These are phyloP conservation scores for Pseudogymnoascus sp. DNA, from an alignment of 2,329 filamentous ascomycete species.

Conservation along the genomic window DNA sequence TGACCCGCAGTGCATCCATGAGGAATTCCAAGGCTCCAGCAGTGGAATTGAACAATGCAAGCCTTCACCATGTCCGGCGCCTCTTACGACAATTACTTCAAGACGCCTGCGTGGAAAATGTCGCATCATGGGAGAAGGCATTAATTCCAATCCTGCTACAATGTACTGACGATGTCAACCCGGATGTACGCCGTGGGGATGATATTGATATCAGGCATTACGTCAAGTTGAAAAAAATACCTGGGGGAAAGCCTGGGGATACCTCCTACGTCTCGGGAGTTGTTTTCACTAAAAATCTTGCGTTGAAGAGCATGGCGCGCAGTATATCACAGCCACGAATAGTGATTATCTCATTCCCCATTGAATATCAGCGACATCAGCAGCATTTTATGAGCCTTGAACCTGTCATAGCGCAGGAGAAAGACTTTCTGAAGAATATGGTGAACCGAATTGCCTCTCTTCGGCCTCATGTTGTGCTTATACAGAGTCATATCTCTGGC, in stretches of 20 bases:
- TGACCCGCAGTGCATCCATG: slow-evolving; percentile 78
- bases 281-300: slow-evolving; percentile 95
- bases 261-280: slow-evolving; percentile 95
- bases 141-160: slow-evolving; percentile 83
- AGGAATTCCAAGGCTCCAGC: slow-evolving; percentile 65
- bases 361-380: slow-evolving; percentile 90
- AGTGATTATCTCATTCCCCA: slow-evolving; percentile 85
- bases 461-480: slow-evolving; percentile 78
- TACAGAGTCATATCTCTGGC: slow-evolving; percentile 87
- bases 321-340: slow-evolving; percentile 79
- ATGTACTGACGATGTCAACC: slow-evolving; percentile 90
- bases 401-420: slow-evolving; percentile 92
- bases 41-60: slow-evolving; percentile 81
- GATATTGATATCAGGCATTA: slow-evolving; percentile 97
- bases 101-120: slow-evolving; percentile 66
- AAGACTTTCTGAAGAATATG: slow-evolving; percentile 84
- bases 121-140: slow-evolving; percentile 78
- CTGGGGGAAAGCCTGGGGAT: slow-evolving; percentile 80
- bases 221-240: slow-evolving; percentile 94
- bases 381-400: slow-evolving; percentile 97
- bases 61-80: slow-evolving; percentile 78
- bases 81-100: slow-evolving; percentile 76
- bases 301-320: slow-evolving; percentile 91
- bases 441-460: slow-evolving; percentile 86
- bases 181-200: slow-evolving; percentile 82